phyloP scores from a whole-genome alignment of 2,329 filamentous ascomycete species.

The Exophiala mesophila region DNA sequence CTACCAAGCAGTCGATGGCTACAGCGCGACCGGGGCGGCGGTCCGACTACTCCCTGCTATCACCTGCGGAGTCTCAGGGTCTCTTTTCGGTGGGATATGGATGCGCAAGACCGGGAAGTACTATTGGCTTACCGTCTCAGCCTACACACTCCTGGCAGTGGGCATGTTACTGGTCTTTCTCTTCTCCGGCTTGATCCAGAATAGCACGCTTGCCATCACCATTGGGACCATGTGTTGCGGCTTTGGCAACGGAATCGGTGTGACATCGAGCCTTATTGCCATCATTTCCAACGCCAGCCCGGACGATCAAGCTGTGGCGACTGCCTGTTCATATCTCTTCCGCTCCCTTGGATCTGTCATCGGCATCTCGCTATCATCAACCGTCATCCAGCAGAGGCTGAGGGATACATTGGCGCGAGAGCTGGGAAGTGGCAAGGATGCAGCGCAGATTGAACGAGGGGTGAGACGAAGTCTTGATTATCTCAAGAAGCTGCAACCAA shows the following conservation, averaged over 20 bases:
- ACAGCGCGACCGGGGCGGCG: conserved; percentile 60
- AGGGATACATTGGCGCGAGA: conserved; percentile 51
- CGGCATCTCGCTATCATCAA: conserved; percentile 65
- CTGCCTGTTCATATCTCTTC: conserved; percentile 77
- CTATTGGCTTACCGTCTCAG: conserved; percentile 61
- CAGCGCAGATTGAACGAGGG: conserved; percentile 60
- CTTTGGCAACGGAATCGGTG: conserved; percentile 55
- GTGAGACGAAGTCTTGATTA: conserved; percentile 68
- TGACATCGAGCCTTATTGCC: conserved; percentile 67
- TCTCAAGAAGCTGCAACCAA: conserved; percentile 60
- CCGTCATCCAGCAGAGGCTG: conserved; percentile 66
- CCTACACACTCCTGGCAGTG: conserved; percentile 51
- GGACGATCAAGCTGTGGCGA: conserved; percentile 67
- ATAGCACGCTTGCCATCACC: conserved; percentile 51
- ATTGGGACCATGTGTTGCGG: conserved; percentile 52
- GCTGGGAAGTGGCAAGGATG: conserved; percentile 54
- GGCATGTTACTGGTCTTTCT: conserved; percentile 55
- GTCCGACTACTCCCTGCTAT: conserved; percentile 64
- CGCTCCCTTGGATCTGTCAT: conserved; percentile 64
- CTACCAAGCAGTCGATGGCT: conserved; percentile 66
- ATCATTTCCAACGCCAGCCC: conserved; percentile 61
- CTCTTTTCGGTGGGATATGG: conserved; percentile 58
- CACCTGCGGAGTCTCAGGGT: conserved; percentile 57
- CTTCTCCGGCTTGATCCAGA: conserved; percentile 50
- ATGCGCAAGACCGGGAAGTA: conserved; percentile 69